phyloP scores from a whole-genome alignment of 1,139 yeast genomes.

The Lodderomyces beijingensis region DNA sequence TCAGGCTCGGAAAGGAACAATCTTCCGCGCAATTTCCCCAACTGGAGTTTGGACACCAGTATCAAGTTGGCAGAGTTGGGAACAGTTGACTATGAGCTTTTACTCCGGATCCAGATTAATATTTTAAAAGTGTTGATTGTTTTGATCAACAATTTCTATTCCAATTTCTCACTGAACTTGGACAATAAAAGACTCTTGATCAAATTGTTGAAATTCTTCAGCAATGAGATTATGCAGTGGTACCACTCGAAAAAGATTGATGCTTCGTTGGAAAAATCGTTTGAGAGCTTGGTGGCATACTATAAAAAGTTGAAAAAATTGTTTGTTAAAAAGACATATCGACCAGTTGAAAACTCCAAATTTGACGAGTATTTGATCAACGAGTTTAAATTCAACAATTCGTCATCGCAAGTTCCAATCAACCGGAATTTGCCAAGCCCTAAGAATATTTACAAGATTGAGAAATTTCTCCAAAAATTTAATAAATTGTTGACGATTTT shows the following conservation, averaged over 20 bases:
- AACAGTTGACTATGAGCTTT: slow-evolving; percentile 51
- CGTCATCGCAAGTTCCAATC: slow-evolving; percentile 45
- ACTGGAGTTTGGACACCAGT: slow-evolving; percentile 46
- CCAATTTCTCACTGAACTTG: slow-evolving; percentile 70
- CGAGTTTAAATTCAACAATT: slow-evolving; percentile 38
- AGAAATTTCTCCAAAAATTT: slow-evolving; percentile 56
- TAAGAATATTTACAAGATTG: slow-evolving; percentile 43
- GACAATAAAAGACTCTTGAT: slow-evolving; percentile 58
- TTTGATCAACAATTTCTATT: slow-evolving; percentile 68
- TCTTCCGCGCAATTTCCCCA: slow-evolving; percentile 36
- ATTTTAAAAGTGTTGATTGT: slow-evolving; percentile 72
- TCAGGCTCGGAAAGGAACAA: slow-evolving; percentile 1
- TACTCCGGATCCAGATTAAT: slow-evolving; percentile 73
- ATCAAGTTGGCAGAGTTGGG: slow-evolving; percentile 38
- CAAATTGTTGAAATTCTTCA: slow-evolving; percentile 63
- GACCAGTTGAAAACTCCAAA: slow-evolving; percentile 51
- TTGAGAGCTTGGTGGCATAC: slow-evolving; percentile 49
- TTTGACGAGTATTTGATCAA: slow-evolving; percentile 36
- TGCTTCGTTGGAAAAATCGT: slow-evolving; percentile 35
- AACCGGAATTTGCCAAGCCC: slow-evolving; percentile 47
- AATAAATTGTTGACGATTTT: slow-evolving; percentile 61
- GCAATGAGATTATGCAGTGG: slow-evolving; percentile 73
- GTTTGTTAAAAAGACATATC: slow-evolving; percentile 74
- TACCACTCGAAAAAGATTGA: slow-evolving; percentile 48
- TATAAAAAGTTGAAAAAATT: slow-evolving; percentile 68